Evolutionary conservation across 768 basidiomycete genomes (phyloP).

Genomic region (Suillus plorans): DNA sequence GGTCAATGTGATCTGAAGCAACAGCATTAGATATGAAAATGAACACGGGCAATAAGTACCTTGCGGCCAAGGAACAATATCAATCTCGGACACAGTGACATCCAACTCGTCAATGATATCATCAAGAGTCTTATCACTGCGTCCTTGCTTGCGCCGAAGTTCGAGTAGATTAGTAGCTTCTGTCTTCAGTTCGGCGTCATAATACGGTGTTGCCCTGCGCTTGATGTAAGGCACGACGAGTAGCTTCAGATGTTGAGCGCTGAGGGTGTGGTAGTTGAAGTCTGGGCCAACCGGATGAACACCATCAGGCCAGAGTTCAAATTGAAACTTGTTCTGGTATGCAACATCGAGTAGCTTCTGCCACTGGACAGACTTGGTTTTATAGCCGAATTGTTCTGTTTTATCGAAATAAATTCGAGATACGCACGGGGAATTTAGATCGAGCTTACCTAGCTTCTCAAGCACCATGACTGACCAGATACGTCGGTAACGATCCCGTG

Average conservation of each 20-base stretch:
- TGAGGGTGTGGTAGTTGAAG: not conserved
- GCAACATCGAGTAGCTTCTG: not conserved
- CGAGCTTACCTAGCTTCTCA: not conserved
- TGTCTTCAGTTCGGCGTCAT: not conserved
- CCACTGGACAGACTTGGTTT: not conserved
- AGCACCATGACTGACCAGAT: not conserved
- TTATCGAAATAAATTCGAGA: not conserved
- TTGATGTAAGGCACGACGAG: not conserved
- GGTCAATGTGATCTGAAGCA: not conserved
- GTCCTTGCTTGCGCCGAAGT: not conserved
- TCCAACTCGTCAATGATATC: not conserved
- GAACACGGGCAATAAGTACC: not conserved
- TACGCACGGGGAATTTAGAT: not conserved
- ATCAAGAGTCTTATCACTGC: not conserved
- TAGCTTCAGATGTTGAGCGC: not conserved
- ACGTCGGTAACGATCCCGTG: not conserved
- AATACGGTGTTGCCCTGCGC: not conserved
- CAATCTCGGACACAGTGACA: not conserved
- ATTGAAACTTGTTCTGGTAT: not conserved
- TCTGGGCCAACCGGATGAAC: not conserved
- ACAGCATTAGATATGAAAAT: not conserved
- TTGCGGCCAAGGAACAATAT: not conserved
- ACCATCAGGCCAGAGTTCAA: not conserved
- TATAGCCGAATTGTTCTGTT: not conserved
- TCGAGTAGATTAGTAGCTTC: not conserved